Evolutionary conservation across 1,284 basidiomycete species (phyloP).

Genomic region (Fomes fomentarius): DNA sequence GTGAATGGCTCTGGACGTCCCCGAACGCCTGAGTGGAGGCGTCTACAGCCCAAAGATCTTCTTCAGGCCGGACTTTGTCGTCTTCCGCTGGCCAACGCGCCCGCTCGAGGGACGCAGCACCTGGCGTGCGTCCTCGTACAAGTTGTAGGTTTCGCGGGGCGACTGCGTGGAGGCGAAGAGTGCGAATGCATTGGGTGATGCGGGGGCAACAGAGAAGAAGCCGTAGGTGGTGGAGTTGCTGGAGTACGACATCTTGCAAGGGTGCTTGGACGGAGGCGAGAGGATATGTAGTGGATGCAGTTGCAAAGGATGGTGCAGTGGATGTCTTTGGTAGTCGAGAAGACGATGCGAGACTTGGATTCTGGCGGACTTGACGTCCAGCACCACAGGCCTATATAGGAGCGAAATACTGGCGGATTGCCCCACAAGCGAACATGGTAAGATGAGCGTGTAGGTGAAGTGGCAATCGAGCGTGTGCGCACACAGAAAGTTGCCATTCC

Average conservation of each 20-base stretch:
- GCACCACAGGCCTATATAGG: constrained; percentile 4
- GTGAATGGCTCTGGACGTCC: no score
- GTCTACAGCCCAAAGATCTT: constrained; percentile 26
- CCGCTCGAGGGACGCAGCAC: constrained; percentile 20
- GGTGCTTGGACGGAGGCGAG: neutral
- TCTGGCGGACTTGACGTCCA: neutral
- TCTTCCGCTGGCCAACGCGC: constrained; percentile 14
- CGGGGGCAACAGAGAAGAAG: constrained; percentile 20
- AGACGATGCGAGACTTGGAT: constrained; percentile 7
- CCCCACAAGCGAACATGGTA: neutral
- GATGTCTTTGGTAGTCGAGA: neutral
- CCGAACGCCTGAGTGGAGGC: neutral
- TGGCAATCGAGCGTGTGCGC: constrained; percentile 6
- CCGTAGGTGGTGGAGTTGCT: constrained; percentile 14
- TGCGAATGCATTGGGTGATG: constrained; percentile 29
- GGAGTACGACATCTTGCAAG: constrained; percentile 22
- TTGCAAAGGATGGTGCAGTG: neutral
- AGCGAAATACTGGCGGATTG: neutral
- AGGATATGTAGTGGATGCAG: neutral
- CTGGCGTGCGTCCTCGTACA: constrained; percentile 30
- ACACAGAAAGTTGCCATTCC: constrained; percentile 4
- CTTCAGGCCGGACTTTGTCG: constrained; percentile 26
- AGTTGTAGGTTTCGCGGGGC: constrained; percentile 30
- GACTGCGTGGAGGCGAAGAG: constrained; percentile 30
- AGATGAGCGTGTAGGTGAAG: constrained; percentile 3